Conservation (phyloP, 768 basidiomycete genomes). For the Daedaleopsis sinensis region DNA sequence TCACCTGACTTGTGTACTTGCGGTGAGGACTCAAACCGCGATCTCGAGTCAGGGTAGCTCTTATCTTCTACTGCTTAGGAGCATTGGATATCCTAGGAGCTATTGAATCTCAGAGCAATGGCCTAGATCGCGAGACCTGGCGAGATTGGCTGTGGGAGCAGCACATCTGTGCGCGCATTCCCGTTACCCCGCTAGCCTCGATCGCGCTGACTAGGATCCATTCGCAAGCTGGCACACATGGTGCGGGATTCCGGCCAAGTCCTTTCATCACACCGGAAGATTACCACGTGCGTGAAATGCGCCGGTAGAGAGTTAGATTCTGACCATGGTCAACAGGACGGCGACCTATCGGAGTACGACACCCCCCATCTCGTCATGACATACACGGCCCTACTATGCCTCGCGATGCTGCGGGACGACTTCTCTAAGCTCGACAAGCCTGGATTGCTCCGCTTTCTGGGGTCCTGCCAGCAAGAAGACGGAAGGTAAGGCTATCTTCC, state of each 20-base stretch:
- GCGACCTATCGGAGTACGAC: conserved; percentile 53
- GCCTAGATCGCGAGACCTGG: conserved; percentile 64
- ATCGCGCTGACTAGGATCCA: conserved; percentile 6
- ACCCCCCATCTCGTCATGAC: conserved; percentile 90
- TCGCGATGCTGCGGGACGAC: conserved; percentile 88
- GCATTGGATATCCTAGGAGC: conserved; percentile 75
- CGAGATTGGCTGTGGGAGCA: conserved; percentile 89
- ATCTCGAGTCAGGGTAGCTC: conserved; percentile 64
- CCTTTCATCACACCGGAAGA: conserved; percentile 60
- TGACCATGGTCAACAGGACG: conserved; percentile 29
- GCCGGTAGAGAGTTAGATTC: not conserved
- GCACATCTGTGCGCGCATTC: conserved; percentile 58
- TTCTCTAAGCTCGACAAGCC: conserved; percentile 68
- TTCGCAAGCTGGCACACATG: conserved; percentile 55
- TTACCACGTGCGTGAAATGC: conserved; percentile 5
- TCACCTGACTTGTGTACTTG: not conserved
- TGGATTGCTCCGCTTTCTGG: conserved; percentile 69
- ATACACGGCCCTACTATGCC: conserved; percentile 84
- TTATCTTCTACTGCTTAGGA: conserved; percentile 89
- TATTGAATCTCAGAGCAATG: conserved; percentile 46
- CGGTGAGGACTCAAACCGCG: not conserved
- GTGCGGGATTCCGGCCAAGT: conserved; percentile 75
- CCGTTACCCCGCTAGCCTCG: not conserved
- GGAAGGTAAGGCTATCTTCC: conserved; percentile 65
- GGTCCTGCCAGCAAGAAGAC: conserved; percentile 72